These are phyloP conservation scores for Holtermannia corniformis DNA, from an alignment of 768 basidiomycete genomes.

Conservation along the genomic window DNA sequence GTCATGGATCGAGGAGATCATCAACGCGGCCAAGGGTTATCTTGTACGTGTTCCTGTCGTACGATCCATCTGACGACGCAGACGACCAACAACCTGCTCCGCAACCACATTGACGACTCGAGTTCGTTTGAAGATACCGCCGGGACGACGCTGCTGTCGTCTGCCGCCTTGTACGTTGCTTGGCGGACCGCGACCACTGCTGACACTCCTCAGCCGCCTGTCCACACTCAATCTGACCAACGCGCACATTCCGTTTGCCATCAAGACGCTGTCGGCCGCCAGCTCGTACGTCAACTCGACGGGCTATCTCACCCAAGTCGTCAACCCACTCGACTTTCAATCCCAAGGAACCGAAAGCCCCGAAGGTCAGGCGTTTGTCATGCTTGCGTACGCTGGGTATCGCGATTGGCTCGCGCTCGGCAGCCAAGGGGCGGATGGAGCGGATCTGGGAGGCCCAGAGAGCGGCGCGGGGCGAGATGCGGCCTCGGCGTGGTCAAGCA, in stretches of 20 bases:
- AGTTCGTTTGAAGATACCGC: slow-evolving; percentile 42
- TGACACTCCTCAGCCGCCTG: slow-evolving; percentile 36
- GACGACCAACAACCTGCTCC: slow-evolving; percentile 39
- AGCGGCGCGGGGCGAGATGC: slow-evolving; percentile 7
- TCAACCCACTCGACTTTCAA: slow-evolving; percentile 42
- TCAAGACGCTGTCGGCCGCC: slow-evolving; percentile 39
- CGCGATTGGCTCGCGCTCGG: slow-evolving; percentile 28
- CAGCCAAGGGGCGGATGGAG: slow-evolving; percentile 3
- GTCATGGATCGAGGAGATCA: slow-evolving; percentile 42
- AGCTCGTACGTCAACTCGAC: slow-evolving; percentile 40
- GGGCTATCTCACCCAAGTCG: slow-evolving; percentile 42
- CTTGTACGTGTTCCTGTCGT: slow-evolving; percentile 25
- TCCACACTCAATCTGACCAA: slow-evolving; percentile 38
- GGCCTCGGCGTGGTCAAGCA: neutral
- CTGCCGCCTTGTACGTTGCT: slow-evolving; percentile 25
- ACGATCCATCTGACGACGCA: slow-evolving; percentile 4
- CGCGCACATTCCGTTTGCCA: slow-evolving; percentile 35
- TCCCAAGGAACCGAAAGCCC: slow-evolving; percentile 34
- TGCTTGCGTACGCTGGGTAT: slow-evolving; percentile 37
- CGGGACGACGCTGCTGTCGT: slow-evolving; percentile 37
- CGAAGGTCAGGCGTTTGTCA: slow-evolving; percentile 38
- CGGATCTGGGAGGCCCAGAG: slow-evolving; percentile 12
- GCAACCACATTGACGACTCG: slow-evolving; percentile 42
- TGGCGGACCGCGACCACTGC: slow-evolving; percentile 14
- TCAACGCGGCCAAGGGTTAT: slow-evolving; percentile 32